Evolutionary conservation across 2,329 filamentous ascomycete species (phyloP).

Genomic region (Dactylonectria macrodidyma): DNA sequence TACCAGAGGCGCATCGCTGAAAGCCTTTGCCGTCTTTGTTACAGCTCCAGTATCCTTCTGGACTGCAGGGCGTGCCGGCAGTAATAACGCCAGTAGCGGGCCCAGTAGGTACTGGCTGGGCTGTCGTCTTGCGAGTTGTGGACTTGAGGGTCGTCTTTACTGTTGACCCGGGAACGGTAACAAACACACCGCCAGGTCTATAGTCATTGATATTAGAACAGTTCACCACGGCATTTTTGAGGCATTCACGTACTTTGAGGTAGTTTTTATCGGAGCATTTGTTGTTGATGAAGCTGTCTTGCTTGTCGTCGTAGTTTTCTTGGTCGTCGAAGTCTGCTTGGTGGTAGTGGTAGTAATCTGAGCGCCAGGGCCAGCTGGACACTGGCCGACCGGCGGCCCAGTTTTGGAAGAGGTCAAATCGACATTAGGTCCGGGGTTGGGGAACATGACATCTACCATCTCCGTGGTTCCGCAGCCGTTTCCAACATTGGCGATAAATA

Average conservation of each 20-base stretch:
- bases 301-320: too few relatives aligned
- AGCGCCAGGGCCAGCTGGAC: slow-evolving; percentile 37
- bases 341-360: slow-evolving; percentile 36
- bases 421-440: slow-evolving; percentile 70
- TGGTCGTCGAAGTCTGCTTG: too few relatives aligned
- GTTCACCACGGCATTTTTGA: neutral
- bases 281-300: neutral
- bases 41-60: slow-evolving; percentile 47
- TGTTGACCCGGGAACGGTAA: slow-evolving; percentile 44
- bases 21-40: slow-evolving; percentile 52
- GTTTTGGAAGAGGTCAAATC: slow-evolving; percentile 63
- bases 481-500: slow-evolving; percentile 78
- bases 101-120: slow-evolving; percentile 28
- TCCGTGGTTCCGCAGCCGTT: slow-evolving; percentile 69
- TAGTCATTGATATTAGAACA: slow-evolving; percentile 28
- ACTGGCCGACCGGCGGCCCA: slow-evolving; percentile 35
- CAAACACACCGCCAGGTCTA: slow-evolving; percentile 58
- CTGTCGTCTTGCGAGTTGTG: slow-evolving; percentile 29
- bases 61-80: slow-evolving; percentile 36
- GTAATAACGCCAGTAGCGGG: slow-evolving; percentile 31
- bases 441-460: slow-evolving; percentile 72
- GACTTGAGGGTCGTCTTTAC: slow-evolving; percentile 30
- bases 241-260: slow-evolving; percentile 27
- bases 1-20: slow-evolving; percentile 72
- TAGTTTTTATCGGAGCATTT: slow-evolving; percentile 18